Conservation (phyloP, 2,329 filamentous ascomycete species). For the Stagonosporopsis tanaceti region DNA sequence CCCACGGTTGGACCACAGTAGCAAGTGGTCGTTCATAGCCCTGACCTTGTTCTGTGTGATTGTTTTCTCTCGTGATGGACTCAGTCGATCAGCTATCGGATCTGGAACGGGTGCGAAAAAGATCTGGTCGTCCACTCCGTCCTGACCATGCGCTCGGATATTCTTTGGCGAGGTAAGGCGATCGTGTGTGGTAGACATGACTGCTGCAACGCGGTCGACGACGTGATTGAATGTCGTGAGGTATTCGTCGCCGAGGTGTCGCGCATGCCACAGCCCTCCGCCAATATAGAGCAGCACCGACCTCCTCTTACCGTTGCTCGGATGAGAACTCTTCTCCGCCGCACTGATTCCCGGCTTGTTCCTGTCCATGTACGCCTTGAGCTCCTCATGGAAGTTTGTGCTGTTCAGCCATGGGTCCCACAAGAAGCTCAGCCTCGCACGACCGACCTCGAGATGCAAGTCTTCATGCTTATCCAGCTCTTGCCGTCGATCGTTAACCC, state of each 20-base stretch:
- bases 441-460: constrained; percentile 54
- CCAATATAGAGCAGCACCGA: constrained; percentile 62
- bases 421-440: constrained; percentile 63
- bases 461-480: constrained; percentile 50
- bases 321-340: constrained; percentile 1
- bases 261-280: constrained; percentile 64
- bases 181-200: constrained; percentile 19
- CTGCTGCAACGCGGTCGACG: constrained; percentile 53
- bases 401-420: constrained; percentile 71
- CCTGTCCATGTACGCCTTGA: constrained; percentile 48
- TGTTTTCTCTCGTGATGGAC: constrained; percentile 51
- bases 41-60: constrained; percentile 60
- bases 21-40: constrained; percentile 63
- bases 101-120: constrained; percentile 58
- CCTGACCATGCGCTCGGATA: constrained; percentile 15
- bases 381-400: constrained; percentile 52
- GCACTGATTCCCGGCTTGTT: constrained; percentile 14
- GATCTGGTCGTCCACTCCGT: constrained; percentile 43
- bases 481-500: constrained; percentile 46
- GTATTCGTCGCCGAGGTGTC: constrained; percentile 58
- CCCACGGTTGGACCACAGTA: constrained; percentile 49
- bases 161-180: constrained; percentile 11
- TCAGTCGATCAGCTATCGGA: constrained; percentile 56
- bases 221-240: constrained; percentile 57
- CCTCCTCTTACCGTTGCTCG: constrained; percentile 7